These are phyloP conservation scores for Metschnikowia vanudenii DNA, from an alignment of 805 yeast genomes.

Conservation along the genomic window DNA sequence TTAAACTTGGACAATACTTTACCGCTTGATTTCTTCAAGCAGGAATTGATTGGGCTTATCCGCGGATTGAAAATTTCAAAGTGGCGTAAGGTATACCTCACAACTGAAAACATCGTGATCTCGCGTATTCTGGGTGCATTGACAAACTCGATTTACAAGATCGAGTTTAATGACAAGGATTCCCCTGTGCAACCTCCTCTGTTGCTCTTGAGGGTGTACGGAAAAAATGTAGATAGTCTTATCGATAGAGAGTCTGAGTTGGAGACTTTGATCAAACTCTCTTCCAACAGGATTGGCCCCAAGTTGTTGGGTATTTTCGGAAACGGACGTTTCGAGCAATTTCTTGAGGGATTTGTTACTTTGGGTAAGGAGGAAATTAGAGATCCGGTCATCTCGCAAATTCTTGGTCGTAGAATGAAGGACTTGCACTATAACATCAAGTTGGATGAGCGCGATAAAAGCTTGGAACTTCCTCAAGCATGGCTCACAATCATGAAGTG, in stretches of 20 bases:
- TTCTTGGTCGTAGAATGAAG: constrained; percentile 94
- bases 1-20: constrained; percentile 70
- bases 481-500: constrained; percentile 76
- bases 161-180: constrained; percentile 50
- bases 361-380: constrained; percentile 72
- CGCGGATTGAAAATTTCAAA: constrained; percentile 66
- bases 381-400: constrained; percentile 70
- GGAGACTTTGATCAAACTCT: constrained; percentile 66
- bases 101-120: constrained; percentile 45
- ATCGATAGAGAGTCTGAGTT: constrained; percentile 86
- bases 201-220: constrained; percentile 78
- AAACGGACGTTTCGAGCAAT: constrained; percentile 95
- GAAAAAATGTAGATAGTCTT: constrained; percentile 79
- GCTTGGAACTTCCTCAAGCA: constrained; percentile 54
- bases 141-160: constrained; percentile 83
- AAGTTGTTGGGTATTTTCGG: constrained; percentile 81
- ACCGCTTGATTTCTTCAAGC: constrained; percentile 82
- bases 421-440: constrained; percentile 83
- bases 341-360: constrained; percentile 76
- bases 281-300: constrained; percentile 83
- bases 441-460: constrained; percentile 54
- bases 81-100: constrained; percentile 65
- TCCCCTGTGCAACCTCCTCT: constrained; percentile 48
- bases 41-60: constrained; percentile 67
- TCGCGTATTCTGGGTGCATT: constrained; percentile 86